A percentile compares a stretch with the other conserved stretches of the same genome.
These are phyloP conservation scores for Pseudogymnoascus sp. DNA, from an alignment of 2,329 filamentous ascomycete species.

Conservation along the genomic window DNA sequence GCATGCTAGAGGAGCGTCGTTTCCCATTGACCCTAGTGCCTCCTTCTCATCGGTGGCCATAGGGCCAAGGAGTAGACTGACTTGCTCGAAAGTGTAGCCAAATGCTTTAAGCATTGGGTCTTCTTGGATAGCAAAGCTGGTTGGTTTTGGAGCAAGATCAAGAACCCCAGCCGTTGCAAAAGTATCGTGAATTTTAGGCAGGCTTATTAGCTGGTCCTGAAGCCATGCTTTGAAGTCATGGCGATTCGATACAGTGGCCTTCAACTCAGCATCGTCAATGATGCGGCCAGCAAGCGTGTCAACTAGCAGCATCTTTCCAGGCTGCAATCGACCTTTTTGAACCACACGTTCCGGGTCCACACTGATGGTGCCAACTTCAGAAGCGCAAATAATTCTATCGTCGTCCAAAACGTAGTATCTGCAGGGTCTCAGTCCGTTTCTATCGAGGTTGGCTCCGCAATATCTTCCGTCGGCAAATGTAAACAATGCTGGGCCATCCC, in stretches of 20 bases:
- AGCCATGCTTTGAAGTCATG: constrained; percentile 86
- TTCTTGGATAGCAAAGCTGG: constrained; percentile 66
- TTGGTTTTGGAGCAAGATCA: constrained; percentile 58
- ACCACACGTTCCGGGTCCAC: constrained; percentile 85
- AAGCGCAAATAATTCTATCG: constrained; percentile 93
- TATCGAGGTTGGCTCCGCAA: constrained; percentile 92
- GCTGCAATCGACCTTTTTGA: constrained; percentile 88
- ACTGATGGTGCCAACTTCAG: constrained; percentile 86
- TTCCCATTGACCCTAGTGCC: constrained; percentile 94
- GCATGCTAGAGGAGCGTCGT: constrained; percentile 87
- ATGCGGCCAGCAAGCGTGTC: constrained; percentile 86
- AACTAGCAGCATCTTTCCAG: constrained; percentile 91
- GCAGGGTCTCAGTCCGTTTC: constrained; percentile 90
- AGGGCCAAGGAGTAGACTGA: constrained; percentile 80
- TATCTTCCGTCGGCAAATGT: constrained; percentile 95
- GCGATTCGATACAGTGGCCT: constrained; percentile 76
- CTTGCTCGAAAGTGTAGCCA: constrained; percentile 91
- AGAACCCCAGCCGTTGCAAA: constrained; percentile 47
- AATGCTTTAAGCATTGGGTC: constrained; percentile 79
- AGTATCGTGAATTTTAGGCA: constrained; percentile 64
- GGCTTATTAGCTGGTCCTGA: constrained; percentile 71
- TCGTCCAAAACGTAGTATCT: constrained; percentile 96
- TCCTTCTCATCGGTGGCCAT: constrained; percentile 98
- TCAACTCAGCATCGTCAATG: constrained; percentile 88
- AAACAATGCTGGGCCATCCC: constrained; percentile 94